phyloP scores from a whole-genome alignment of 1,139 yeast species.

The Spathaspora sp. region DNA sequence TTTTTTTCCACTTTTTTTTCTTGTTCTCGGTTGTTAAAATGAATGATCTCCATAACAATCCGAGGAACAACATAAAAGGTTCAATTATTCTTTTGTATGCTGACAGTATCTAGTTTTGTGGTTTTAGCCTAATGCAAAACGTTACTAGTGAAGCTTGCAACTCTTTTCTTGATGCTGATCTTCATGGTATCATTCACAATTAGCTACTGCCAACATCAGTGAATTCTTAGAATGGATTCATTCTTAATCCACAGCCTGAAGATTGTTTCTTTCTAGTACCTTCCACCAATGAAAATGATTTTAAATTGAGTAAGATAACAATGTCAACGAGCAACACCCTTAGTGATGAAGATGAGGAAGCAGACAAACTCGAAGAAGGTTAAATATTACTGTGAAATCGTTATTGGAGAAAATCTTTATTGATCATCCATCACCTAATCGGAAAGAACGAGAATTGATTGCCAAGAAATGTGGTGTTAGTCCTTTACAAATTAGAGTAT shows the following conservation, averaged over 20 bases:
- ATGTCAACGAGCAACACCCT: constrained; percentile 7
- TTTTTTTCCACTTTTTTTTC: neutral
- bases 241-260: constrained; percentile 5
- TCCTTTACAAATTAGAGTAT: constrained; percentile 29
- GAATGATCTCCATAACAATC: too few species aligned
- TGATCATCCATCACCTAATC: constrained; percentile 21
- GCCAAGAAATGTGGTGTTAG: constrained; percentile 27
- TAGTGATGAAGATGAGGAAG: constrained; percentile 1
- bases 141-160: neutral
- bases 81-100: too few species aligned
- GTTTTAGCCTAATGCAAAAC: too few species aligned
- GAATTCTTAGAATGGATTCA: constrained; percentile 3
- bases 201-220: too few species aligned
- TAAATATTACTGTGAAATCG: constrained; percentile 5
- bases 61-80: too few species aligned
- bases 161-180: too few species aligned
- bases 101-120: too few species aligned
- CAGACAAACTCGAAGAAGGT: constrained; percentile 8
- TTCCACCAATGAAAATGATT: constrained; percentile 6
- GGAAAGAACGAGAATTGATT: constrained; percentile 25
- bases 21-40: too few species aligned
- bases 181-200: constrained; percentile 4
- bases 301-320: constrained; percentile 7
- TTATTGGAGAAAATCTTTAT: constrained; percentile 16
- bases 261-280: neutral